Base-by-base conservation (phyloP, 495 filamentous ascomycete genomes). In the Xylaria cubensis region DNA sequence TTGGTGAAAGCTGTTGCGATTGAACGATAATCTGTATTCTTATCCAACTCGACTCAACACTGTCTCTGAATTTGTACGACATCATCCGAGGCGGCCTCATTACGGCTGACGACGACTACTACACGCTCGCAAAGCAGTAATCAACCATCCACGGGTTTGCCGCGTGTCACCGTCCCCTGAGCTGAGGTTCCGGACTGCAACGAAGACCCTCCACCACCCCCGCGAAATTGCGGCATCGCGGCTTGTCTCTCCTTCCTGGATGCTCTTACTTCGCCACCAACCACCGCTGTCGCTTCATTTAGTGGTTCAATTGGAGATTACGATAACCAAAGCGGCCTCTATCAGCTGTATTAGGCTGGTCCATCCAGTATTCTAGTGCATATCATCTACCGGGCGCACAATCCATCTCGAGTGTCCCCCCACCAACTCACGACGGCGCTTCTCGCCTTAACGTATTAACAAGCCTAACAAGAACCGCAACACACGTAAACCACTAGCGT, bases 111-210 rank as follows among this genome's bases (percentile, higher is more conserved):
- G 6, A 26, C 65, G 48, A 67, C 64, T 32, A 67, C 48, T 12
- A 67, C 64, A 34, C 62, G 48, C 46, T 42, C 59, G 59, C 64
- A 39, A n/a, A 53, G 29, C 42, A 55, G 65, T 50, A 32, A 42
- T 67, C 32, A 44, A 67, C 39, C 32, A 19, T 56, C 50, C n/a
- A 41, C 65, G 65, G 65, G 67, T 36, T 50, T 61, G 53, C 53
- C 55, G 50, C 26, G 67, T 62, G 24, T 36, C 41, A 61, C 55
- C 6, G 19, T 69, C 41, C 50, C 67, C 67, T 69, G 67, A 61
- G 55, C 41, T 61, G 67, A 69, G 6, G 19, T 55, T 39, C 32
- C 29, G 48, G 36, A 39, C 46, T 67, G 64, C 64, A 17, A 50
- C 63, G 29, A 29, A 55, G 26, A 17, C 17, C 19, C 63, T 64